A percentile compares a stretch with the other conserved stretches of the same genome.
Evolutionary conservation across 768 basidiomycete species (phyloP).

Genomic region (Lanmaoa pseudosensibilis): DNA sequence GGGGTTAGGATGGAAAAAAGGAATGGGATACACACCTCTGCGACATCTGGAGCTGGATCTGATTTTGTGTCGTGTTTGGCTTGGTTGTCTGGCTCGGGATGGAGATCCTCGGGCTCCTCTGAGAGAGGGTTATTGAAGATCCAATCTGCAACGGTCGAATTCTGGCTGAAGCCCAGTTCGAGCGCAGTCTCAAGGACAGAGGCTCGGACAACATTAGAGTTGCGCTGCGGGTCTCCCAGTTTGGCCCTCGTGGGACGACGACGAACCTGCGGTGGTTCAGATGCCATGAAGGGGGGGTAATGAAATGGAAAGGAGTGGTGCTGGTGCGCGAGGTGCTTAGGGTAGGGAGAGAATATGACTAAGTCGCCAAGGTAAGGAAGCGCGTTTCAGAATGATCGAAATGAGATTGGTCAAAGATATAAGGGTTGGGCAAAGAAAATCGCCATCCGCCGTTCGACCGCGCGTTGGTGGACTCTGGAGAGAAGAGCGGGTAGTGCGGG

Average conservation of each 20-base stretch:
- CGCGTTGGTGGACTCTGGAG: not conserved
- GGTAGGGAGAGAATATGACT: not conserved
- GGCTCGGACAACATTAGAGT: conserved; percentile 63
- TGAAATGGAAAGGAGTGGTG: conserved; percentile 19
- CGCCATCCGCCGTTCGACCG: conserved; percentile 24
- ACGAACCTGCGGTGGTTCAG: conserved; percentile 20
- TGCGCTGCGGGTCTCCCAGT: conserved; percentile 31
- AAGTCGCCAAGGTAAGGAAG: conserved; percentile 1
- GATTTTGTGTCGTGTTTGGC: not conserved
- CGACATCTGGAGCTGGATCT: conserved; percentile 17
- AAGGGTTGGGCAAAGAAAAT: conserved; percentile 6
- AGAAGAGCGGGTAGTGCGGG: conserved; percentile 8
- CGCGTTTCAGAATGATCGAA: conserved; percentile 17
- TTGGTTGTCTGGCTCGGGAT: conserved; percentile 4
- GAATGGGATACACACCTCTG: conserved; percentile 30
- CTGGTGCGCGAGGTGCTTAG: conserved; percentile 1
- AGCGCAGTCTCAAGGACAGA: conserved; percentile 75
- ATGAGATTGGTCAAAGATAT: conserved; percentile 14
- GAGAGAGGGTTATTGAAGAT: conserved; percentile 64
- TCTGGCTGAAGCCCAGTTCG: conserved; percentile 61
- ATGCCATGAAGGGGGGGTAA: conserved; percentile 20
- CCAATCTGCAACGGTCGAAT: conserved; percentile 63
- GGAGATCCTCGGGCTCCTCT: conserved; percentile 54
- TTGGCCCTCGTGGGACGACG: conserved; percentile 32
- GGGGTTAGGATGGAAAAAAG: not conserved